These are phyloP conservation scores for Tulasnella sp. DNA, from an alignment of 768 basidiomycete species.

Conservation along the genomic window DNA sequence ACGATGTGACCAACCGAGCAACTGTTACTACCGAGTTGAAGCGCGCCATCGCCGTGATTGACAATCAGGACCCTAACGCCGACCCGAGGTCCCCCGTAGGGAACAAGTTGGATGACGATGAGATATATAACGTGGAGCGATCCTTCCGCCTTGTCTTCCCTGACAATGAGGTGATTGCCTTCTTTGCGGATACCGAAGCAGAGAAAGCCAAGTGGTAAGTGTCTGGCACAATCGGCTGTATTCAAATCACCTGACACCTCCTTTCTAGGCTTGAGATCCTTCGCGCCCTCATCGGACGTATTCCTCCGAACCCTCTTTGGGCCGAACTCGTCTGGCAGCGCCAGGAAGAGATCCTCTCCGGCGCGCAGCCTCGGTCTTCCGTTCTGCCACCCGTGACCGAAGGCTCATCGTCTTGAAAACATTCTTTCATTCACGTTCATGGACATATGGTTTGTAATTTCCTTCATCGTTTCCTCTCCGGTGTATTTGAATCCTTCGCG, in stretches of 20 bases:
- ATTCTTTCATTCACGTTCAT: background rate
- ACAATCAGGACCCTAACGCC: constrained; percentile 54
- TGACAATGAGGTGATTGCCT: constrained; percentile 71
- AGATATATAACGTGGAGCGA: constrained; percentile 66
- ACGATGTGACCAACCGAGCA: constrained; percentile 86
- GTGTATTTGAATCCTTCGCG: background rate
- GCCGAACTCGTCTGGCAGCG: constrained; percentile 86
- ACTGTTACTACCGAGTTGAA: constrained; percentile 88
- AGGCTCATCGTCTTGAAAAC: background rate
- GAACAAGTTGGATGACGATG: constrained; percentile 57
- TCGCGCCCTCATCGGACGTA: constrained; percentile 76
- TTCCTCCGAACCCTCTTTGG: constrained; percentile 91
- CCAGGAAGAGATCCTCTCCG: constrained; percentile 48
- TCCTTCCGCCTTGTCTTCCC: constrained; percentile 84
- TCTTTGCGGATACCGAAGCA: constrained; percentile 87
- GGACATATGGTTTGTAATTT: constrained; percentile 6
- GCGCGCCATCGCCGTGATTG: constrained; percentile 72
- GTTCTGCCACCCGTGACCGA: background rate
- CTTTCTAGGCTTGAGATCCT: constrained; percentile 74
- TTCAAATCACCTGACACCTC: background rate
- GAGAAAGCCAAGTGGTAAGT: constrained; percentile 83
- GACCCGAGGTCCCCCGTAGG: constrained; percentile 34
- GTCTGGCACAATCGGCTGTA: background rate
- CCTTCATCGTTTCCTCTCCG: background rate
- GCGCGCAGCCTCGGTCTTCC: background rate